Conservation (phyloP, 768 basidiomycete species). For the Boletus huronensis region DNA sequence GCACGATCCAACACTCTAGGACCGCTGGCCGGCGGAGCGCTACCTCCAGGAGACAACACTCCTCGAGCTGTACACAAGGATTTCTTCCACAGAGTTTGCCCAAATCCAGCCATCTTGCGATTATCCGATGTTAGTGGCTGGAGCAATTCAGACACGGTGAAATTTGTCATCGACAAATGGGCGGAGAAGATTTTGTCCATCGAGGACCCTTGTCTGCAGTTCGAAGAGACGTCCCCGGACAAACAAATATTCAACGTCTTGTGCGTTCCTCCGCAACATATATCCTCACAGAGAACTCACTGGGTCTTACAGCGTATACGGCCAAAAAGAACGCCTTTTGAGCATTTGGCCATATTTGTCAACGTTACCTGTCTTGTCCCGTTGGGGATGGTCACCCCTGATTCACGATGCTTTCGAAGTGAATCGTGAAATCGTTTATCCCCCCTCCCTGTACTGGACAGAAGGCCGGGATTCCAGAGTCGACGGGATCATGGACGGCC, state of each 20-base stretch:
- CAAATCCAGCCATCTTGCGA: not conserved
- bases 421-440: not conserved
- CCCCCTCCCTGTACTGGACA: not conserved
- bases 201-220: not conserved
- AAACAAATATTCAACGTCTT: not conserved
- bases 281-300: not conserved
- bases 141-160: not conserved
- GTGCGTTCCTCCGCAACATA: not conserved
- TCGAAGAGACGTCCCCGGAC: not conserved
- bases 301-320: not conserved
- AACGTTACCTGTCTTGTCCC: not conserved
- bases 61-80: slow-evolving; percentile 2
- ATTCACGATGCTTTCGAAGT: not conserved
- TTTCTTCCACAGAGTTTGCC: not conserved
- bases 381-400: not conserved
- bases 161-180: not conserved
- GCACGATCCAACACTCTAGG: not conserved
- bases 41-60: not conserved
- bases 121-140: not conserved
- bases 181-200: not conserved
- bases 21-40: not conserved
- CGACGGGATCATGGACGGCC: not conserved
- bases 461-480: no score
- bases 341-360: slow-evolving; percentile 1
- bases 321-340: not conserved